These are phyloP conservation scores for Pilaira anomala DNA, from an alignment of 192 early-diverging fungal genomes.

Conservation along the genomic window DNA sequence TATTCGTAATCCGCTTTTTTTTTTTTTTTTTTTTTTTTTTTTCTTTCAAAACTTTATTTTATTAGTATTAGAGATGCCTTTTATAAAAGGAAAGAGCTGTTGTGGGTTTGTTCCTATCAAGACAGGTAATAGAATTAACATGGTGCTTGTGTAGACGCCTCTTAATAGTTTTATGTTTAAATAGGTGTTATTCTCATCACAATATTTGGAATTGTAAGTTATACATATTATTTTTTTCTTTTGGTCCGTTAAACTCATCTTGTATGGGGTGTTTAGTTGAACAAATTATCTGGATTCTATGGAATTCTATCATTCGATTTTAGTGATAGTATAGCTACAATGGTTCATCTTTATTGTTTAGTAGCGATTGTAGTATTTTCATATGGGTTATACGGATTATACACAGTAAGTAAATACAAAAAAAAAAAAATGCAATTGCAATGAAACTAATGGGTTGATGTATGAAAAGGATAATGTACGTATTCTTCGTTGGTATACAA, in stretches of 20 bases:
- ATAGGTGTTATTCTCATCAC: conserved; percentile 18
- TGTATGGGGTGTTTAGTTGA: conserved; percentile 20
- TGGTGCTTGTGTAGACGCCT: no score
- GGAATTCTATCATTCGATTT: conserved; percentile 35
- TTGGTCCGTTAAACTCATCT: no score
- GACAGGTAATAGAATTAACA: conserved; percentile 16
- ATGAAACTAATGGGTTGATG: background rate
- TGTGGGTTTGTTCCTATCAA: conserved; percentile 18
- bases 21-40: no score
- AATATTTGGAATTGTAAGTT: conserved; percentile 25
- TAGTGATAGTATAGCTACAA: conserved; percentile 18
- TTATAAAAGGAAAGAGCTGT: conserved; percentile 5
- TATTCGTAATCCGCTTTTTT: no score
- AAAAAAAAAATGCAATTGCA: no score
- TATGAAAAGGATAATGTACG: conserved; percentile 21
- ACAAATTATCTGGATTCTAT: conserved; percentile 39
- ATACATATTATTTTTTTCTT: background rate
- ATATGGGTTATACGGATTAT: conserved; percentile 27
- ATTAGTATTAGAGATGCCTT: conserved; percentile 2
- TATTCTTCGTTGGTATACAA: conserved; percentile 28
- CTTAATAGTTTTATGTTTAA: no score
- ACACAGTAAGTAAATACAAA: conserved; percentile 32
- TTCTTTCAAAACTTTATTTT: no score
- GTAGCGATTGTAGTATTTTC: conserved; percentile 22
- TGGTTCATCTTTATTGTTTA: conserved; percentile 31